Percentiles rank a stretch among this genome's conserved stretches.
Evolutionary conservation across 345 rosid species (phyloP).

Genomic region (Rhizophora apiculata): DNA sequence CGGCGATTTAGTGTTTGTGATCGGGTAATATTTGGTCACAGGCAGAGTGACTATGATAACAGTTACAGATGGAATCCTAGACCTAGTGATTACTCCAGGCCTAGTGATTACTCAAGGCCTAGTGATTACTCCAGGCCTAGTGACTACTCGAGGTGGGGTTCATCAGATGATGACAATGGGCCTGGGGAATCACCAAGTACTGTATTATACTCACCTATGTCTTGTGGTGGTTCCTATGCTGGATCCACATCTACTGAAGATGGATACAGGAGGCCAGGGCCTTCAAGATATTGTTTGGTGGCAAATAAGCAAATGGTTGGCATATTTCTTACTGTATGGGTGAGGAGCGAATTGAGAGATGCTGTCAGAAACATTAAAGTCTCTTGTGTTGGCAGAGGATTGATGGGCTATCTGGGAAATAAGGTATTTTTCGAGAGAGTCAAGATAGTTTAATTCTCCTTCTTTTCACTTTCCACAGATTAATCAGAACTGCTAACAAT

Average conservation of each 20-base stretch:
- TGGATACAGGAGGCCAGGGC: slow-evolving; percentile 60
- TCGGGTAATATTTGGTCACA: slow-evolving; percentile 71
- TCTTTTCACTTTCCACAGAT: neutral
- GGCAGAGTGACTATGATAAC: slow-evolving; percentile 72
- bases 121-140: slow-evolving; percentile 92
- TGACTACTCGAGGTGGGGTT: slow-evolving; percentile 88
- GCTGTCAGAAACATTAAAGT: slow-evolving; percentile 91
- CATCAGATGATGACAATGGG: slow-evolving; percentile 91
- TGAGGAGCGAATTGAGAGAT: slow-evolving; percentile 78
- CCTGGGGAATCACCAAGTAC: slow-evolving; percentile 89
- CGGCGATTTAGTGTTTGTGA: slow-evolving; percentile 92
- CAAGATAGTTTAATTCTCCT: slow-evolving; percentile 8
- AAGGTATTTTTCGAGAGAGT: slow-evolving; percentile 51
- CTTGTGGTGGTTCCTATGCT: slow-evolving; percentile 33
- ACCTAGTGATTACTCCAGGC: slow-evolving; percentile 36
- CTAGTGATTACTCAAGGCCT: slow-evolving; percentile 77
- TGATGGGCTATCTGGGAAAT: slow-evolving; percentile 98
- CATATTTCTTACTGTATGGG: slow-evolving; percentile 92
- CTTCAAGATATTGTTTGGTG: slow-evolving; percentile 78
- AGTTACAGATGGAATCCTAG: slow-evolving; percentile 47
- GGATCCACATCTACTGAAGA: slow-evolving; percentile 59
- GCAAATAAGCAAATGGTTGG: slow-evolving; percentile 99
- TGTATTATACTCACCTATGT: slow-evolving; percentile 68
- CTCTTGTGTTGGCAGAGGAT: slow-evolving; percentile 94
- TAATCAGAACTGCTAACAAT: slow-evolving; percentile 9